phyloP scores from a whole-genome alignment of 495 filamentous ascomycete species.

The Articulospora tetracladia region DNA sequence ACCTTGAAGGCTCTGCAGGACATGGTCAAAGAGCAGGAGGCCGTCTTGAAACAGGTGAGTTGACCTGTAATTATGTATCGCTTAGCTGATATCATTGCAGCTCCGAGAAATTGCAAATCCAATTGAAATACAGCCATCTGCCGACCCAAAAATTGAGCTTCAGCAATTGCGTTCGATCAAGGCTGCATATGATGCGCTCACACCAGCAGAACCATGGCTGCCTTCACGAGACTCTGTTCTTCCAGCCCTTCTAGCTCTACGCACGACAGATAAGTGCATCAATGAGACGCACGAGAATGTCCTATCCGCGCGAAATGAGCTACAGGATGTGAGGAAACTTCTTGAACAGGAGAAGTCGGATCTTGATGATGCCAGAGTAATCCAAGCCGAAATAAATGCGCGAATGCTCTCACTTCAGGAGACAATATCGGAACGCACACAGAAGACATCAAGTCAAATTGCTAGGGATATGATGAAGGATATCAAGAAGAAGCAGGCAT shows the following conservation, averaged over 20 bases:
- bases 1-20: slow-evolving; percentile 62
- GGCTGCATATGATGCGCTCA: slow-evolving; percentile 58
- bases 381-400: slow-evolving; percentile 49
- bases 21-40: slow-evolving; percentile 61
- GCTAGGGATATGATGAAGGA: slow-evolving; percentile 55
- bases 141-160: slow-evolving; percentile 42
- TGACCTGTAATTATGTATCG: not conserved
- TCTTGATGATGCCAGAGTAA: slow-evolving; percentile 53
- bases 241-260: slow-evolving; percentile 66
- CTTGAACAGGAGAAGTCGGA: slow-evolving; percentile 57
- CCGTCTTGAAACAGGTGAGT: slow-evolving; percentile 50
- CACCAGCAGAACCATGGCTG: slow-evolving; percentile 56
- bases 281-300: slow-evolving; percentile 59
- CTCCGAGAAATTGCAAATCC: slow-evolving; percentile 34
- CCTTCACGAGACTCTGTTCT: slow-evolving; percentile 63
- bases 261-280: slow-evolving; percentile 59
- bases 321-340: slow-evolving; percentile 48
- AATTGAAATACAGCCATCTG: slow-evolving; percentile 32
- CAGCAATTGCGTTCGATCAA: slow-evolving; percentile 54
- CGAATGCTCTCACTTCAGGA: slow-evolving; percentile 47
- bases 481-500: slow-evolving; percentile 51
- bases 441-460: slow-evolving; percentile 55
- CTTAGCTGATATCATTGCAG: slow-evolving; percentile 27
- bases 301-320: slow-evolving; percentile 43
- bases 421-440: slow-evolving; percentile 48